Evolutionary conservation across 2,329 filamentous ascomycete species (phyloP), one percentile per base, ranked within the genome.

Genomic region (Ophiostoma himal-ulmi): DNA sequence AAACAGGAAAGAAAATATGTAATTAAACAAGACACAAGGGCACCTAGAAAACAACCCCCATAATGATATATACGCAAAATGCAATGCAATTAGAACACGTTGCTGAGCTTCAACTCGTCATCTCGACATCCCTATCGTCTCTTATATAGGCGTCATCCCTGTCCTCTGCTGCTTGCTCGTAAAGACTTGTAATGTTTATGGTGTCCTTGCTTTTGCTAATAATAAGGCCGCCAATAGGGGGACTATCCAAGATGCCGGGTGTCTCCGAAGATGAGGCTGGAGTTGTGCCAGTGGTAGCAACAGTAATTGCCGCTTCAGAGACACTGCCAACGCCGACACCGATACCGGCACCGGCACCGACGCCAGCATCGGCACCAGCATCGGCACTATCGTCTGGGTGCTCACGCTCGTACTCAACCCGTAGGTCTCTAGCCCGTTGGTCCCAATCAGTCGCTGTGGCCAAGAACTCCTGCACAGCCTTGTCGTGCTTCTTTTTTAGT

Each of bases 371-470:
- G 41, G 14, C 17, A 48, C 44, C 44, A n/a, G n/a, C 44, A 7
- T 48, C 44, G n/a, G 44, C 17, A 7, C 44, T 48, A n/a, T 80
- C 80, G 30, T 78, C 80, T 2, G 86, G 85, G 75, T 89, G 81
- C 4, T 83, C 83, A 71, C 78, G 80, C 70, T 86, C 84, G 72
- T 87, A 90, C 70, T 80, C 78, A 22, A 78, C 79, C 71, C 83
- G 81, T 44, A 87, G 83, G 70, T 83, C 83, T 36, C 82, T 80
- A 3, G 90, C 90, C 70, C 88, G 85, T 26, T 79, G 81, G 76
- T 96, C 92, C 92, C 94, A 98, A 70, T 85, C 84, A 68, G 83
- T 85, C 10, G 86, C 83, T n/a, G 84, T 83, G 68, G 83, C 62
- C 66, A 88, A 87, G 78, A 87, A 93, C 30, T 83, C 82, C 20